Conservation (phyloP, 1,284 basidiomycete genomes). For the Peniophora sp. region DNA sequence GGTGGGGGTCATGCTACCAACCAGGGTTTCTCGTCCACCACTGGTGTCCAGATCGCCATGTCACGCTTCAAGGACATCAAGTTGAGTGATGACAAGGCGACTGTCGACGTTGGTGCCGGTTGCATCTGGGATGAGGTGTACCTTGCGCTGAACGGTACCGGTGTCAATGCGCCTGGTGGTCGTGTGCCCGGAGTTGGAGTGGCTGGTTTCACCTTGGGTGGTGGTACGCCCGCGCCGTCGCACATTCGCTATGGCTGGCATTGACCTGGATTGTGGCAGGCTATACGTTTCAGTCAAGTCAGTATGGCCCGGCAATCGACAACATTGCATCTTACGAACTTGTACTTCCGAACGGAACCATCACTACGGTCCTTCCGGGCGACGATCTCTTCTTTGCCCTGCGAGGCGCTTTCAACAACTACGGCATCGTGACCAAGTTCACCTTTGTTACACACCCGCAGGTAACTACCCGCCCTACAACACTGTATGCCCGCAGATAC, state of each 20-base stretch:
- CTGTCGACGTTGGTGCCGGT: conserved; percentile 38
- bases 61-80: conserved; percentile 31
- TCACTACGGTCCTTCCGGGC: conserved; percentile 27
- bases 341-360: conserved; percentile 38
- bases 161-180: conserved; percentile 39
- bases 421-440: conserved; percentile 12
- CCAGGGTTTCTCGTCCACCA: conserved; percentile 41
- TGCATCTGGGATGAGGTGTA: conserved; percentile 45
- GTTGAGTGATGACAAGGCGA: conserved; percentile 21
- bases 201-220: conserved; percentile 39
- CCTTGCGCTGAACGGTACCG: conserved; percentile 23
- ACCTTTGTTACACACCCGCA: conserved; percentile 6
- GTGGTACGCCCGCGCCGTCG: conserved; percentile 23
- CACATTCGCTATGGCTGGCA: background rate
- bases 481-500: background rate
- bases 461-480: conserved; percentile 6
- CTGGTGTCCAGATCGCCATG: conserved; percentile 45
- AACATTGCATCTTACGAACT: conserved; percentile 38
- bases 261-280: conserved; percentile 23
- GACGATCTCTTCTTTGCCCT: conserved; percentile 41
- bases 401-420: conserved; percentile 10
- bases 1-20: conserved; percentile 42
- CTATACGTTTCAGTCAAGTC: conserved; percentile 47
- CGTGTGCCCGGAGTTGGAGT: conserved; percentile 37
- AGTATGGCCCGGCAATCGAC: conserved; percentile 43